Percentiles rank a stretch among this genome's conserved stretches.
Evolutionary conservation across 805 yeast species (phyloP).

Genomic region (Lachancea nothofagi): DNA sequence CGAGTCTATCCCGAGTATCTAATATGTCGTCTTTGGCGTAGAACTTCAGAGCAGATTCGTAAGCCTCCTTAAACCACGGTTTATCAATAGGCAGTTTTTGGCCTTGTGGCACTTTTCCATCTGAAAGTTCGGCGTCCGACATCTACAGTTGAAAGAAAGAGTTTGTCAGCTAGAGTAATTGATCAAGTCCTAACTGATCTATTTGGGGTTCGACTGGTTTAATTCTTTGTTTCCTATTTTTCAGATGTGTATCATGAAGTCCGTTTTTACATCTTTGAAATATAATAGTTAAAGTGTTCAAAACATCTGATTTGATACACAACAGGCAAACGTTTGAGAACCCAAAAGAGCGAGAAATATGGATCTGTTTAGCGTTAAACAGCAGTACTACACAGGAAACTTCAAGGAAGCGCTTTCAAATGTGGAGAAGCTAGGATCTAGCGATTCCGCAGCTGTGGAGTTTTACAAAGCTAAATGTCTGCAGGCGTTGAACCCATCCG

Average conservation of each 20-base stretch:
- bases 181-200: too few species aligned
- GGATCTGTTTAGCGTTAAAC: conserved; percentile 51
- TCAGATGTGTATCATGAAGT: too few species aligned
- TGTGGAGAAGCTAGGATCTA: conserved; percentile 37
- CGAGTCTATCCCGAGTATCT: conserved; percentile 38
- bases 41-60: conserved; percentile 41
- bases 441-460: conserved; percentile 24
- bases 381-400: conserved; percentile 58
- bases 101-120: not conserved
- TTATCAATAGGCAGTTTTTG: conserved; percentile 2
- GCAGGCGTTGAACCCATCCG: conserved; percentile 27
- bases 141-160: not conserved
- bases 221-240: too few species aligned
- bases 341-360: conserved; percentile 8
- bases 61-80: conserved; percentile 37
- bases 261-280: too few species aligned
- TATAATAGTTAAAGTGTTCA: too few species aligned
- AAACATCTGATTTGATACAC: too few species aligned
- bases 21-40: conserved; percentile 45
- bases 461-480: conserved; percentile 35
- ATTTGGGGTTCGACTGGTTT: too few species aligned
- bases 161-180: too few species aligned
- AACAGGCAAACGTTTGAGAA: too few species aligned
- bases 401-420: conserved; percentile 41
- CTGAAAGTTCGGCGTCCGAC: not conserved